phyloP scores from a whole-genome alignment of 768 basidiomycete species.

The Kockovaella imperatae region DNA sequence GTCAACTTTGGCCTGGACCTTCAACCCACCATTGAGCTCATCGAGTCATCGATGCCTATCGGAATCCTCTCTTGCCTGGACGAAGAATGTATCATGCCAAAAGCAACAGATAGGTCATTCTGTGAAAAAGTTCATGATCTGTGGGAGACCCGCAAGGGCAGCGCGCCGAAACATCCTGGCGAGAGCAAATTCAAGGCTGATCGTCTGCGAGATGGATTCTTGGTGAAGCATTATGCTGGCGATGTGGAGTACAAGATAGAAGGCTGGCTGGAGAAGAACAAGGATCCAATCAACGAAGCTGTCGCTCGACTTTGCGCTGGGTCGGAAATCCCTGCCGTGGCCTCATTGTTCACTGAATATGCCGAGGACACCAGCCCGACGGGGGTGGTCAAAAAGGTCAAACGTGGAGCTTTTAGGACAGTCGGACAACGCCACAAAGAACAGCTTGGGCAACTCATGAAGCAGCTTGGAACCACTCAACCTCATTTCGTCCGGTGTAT shows the following conservation, averaged over 20 bases:
- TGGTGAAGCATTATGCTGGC: constrained; percentile 92
- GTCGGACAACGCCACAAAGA: constrained; percentile 93
- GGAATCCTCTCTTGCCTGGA: constrained; percentile 89
- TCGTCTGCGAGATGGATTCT: constrained; percentile 87
- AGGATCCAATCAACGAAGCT: constrained; percentile 95
- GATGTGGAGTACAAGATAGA: constrained; percentile 92
- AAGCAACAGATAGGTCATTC: constrained; percentile 89
- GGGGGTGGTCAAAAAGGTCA: constrained; percentile 49
- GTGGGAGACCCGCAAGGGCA: constrained; percentile 54
- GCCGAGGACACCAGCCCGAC: constrained; percentile 49
- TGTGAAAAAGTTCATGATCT: constrained; percentile 79
- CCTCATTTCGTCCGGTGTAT: constrained; percentile 98
- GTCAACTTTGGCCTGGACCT: constrained; percentile 95
- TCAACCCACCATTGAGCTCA: constrained; percentile 96
- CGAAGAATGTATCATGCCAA: constrained; percentile 99
- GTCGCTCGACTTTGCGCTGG: constrained; percentile 76
- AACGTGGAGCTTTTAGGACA: constrained; percentile 95
- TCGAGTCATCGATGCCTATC: constrained; percentile 71
- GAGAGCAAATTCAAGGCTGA: constrained; percentile 75
- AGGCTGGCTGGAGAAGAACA: constrained; percentile 99
- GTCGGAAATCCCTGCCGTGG: constrained; percentile 74
- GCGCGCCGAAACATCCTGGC: constrained; percentile 58
- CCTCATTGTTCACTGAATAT: constrained; percentile 76
- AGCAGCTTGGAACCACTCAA: constrained; percentile 82
- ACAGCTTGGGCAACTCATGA: constrained; percentile 83